Percentiles rank a stretch among this genome's conserved stretches.
phyloP scores from a whole-genome alignment of 2,329 filamentous ascomycete species.

The Monilinia aucupariae region DNA sequence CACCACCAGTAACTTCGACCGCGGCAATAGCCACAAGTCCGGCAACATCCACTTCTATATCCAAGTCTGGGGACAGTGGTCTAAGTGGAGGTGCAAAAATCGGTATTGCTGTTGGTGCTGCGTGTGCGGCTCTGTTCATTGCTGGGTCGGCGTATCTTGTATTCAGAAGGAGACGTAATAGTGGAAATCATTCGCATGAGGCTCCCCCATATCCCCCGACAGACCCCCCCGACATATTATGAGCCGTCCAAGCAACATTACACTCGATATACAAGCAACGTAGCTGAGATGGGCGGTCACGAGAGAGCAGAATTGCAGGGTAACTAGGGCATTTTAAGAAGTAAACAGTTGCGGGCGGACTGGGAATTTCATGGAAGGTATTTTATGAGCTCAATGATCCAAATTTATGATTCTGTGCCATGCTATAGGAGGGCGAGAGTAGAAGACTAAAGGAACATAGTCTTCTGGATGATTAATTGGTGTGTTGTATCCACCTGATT shows the following conservation, averaged over 20 bases:
- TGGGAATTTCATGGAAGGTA: neutral
- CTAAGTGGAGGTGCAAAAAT: neutral
- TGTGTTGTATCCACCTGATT: neutral
- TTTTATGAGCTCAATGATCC: neutral
- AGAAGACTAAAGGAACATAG: neutral
- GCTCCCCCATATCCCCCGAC: neutral
- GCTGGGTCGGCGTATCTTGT: neutral
- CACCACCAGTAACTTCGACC: neutral
- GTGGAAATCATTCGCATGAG: neutral
- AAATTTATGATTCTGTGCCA: too few species aligned
- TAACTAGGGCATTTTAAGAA: neutral
- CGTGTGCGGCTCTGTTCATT: neutral
- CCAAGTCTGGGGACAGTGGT: neutral
- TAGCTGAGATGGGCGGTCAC: neutral
- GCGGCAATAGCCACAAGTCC: neutral
- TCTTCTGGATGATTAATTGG: neutral
- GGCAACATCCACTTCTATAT: neutral
- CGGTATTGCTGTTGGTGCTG: slow-evolving; percentile 1
- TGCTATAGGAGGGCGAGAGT: neutral
- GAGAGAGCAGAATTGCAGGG: slow-evolving; percentile 5
- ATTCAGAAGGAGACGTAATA: neutral
- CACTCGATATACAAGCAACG: neutral
- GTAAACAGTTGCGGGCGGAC: too few species aligned
- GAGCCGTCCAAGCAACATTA: neutral
- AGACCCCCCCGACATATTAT: neutral